Evolutionary conservation across 2,329 filamentous ascomycete genomes (phyloP).

Genomic region (Coleophoma cylindrospora): DNA sequence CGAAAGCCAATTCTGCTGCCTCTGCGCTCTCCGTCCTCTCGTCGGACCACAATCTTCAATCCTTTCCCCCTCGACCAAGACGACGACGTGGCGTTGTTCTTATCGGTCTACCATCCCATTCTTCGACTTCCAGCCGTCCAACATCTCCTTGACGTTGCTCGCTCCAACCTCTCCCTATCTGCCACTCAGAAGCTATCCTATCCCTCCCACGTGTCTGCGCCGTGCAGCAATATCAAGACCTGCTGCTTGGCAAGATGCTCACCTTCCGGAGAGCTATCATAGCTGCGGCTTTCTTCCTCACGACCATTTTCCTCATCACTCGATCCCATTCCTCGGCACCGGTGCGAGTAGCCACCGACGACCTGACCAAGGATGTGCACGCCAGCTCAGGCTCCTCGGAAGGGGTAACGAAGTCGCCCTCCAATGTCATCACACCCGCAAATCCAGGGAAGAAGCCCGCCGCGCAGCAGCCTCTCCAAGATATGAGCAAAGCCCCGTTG

Average conservation of each 20-base stretch:
- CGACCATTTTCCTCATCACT: slow-evolving; percentile 65
- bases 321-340: slow-evolving; percentile 42
- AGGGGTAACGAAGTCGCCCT: slow-evolving; percentile 4
- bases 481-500: slow-evolving; percentile 67
- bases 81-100: not conserved
- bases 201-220: too few relatives aligned
- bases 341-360: slow-evolving; percentile 3
- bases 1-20: too few relatives aligned
- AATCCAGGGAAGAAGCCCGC: slow-evolving; percentile 8
- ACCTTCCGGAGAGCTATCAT: slow-evolving; percentile 73
- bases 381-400: not conserved
- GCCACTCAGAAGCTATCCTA: too few relatives aligned
- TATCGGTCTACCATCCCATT: too few relatives aligned
- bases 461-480: slow-evolving; percentile 27
- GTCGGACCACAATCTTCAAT: too few relatives aligned
- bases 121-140: not conserved
- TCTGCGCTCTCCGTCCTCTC: too few relatives aligned
- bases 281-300: slow-evolving; percentile 63
- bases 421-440: slow-evolving; percentile 2
- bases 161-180: too few relatives aligned
- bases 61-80: not conserved
- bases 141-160: too few relatives aligned
- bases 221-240: not conserved
- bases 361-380: not conserved
- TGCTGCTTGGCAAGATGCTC: slow-evolving; percentile 52